Evolutionary conservation across 305 asterid genomes (phyloP).

Genomic region (Fraxinus velutina): DNA sequence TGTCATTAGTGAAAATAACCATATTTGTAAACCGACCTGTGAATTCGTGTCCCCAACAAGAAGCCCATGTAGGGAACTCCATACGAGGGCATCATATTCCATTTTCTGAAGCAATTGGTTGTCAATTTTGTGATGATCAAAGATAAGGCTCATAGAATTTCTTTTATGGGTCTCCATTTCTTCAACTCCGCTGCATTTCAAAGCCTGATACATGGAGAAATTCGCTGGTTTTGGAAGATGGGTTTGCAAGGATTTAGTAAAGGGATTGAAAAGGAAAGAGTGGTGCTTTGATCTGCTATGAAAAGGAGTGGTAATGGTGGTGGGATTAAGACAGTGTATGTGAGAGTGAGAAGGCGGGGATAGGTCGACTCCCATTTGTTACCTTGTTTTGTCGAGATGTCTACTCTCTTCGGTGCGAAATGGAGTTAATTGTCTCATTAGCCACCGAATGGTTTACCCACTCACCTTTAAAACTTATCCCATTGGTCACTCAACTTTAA

Average conservation of each 20-base stretch:
- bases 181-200: conserved; percentile 34
- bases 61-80: conserved; percentile 86
- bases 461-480: too few relatives aligned
- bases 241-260: conserved; percentile 21
- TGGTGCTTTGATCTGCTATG: conserved; percentile 18
- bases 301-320: conserved; percentile 10
- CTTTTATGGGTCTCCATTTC: conserved; percentile 24
- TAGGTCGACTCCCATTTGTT: background rate
- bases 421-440: background rate
- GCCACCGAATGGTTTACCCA: too few relatives aligned
- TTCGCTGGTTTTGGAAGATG: conserved; percentile 25
- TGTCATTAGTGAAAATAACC: background rate
- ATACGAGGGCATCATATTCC: conserved; percentile 74
- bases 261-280: background rate
- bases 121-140: conserved; percentile 63
- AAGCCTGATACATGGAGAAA: conserved; percentile 31
- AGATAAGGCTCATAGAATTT: conserved; percentile 26
- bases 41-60: conserved; percentile 75
- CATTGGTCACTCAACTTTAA: too few relatives aligned
- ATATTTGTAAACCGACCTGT: conserved; percentile 38
- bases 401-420: background rate
- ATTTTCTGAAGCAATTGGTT: conserved; percentile 53
- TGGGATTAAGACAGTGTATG: background rate
- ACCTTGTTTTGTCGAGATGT: background rate
- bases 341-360: conserved; percentile 15